Evolutionary conservation across 768 basidiomycete species (phyloP).

Genomic region (Tubosaeta brunneosetosa): DNA sequence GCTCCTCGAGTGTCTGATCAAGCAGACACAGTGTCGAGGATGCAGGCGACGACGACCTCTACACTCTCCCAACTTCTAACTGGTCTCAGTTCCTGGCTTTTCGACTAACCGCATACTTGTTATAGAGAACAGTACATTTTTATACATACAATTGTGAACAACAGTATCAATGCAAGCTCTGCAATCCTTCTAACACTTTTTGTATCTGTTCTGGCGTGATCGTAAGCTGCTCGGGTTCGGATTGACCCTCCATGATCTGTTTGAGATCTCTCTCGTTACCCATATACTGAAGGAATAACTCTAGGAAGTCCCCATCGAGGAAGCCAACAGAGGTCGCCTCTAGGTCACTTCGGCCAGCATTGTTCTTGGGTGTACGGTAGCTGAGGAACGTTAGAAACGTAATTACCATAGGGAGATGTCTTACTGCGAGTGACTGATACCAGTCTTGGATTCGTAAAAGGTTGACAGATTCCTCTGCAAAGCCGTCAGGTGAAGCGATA

Average conservation of each 20-base stretch:
- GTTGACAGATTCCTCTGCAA: slow-evolving; percentile 72
- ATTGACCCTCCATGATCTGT: slow-evolving; percentile 53
- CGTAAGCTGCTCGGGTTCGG: slow-evolving; percentile 53
- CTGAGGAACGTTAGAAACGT: slow-evolving; percentile 33
- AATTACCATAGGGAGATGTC: slow-evolving; percentile 8
- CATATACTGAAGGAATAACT: slow-evolving; percentile 50
- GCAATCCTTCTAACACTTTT: slow-evolving; percentile 45
- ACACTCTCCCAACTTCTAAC: slow-evolving; percentile 7
- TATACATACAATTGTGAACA: slow-evolving; percentile 9
- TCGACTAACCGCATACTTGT: slow-evolving; percentile 1
- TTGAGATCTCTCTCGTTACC: slow-evolving; percentile 40
- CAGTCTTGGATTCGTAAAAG: slow-evolving; percentile 49
- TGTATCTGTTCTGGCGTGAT: slow-evolving; percentile 36
- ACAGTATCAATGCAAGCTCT: slow-evolving; percentile 48
- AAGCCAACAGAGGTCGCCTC: slow-evolving; percentile 64
- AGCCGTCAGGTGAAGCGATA: slow-evolving; percentile 55
- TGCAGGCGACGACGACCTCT: slow-evolving; percentile 3
- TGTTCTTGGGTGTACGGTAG: slow-evolving; percentile 64
- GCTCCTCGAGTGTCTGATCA: slow-evolving; percentile 49
- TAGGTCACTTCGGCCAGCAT: slow-evolving; percentile 52
- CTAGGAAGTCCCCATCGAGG: slow-evolving; percentile 85
- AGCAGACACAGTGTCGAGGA: slow-evolving; percentile 8
- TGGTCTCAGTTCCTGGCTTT: slow-evolving; percentile 7
- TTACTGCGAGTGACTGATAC: slow-evolving; percentile 58
- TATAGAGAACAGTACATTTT: slow-evolving; percentile 15